Base-by-base conservation (phyloP, 345 rosid genomes). In the Limnanthes douglasii region DNA sequence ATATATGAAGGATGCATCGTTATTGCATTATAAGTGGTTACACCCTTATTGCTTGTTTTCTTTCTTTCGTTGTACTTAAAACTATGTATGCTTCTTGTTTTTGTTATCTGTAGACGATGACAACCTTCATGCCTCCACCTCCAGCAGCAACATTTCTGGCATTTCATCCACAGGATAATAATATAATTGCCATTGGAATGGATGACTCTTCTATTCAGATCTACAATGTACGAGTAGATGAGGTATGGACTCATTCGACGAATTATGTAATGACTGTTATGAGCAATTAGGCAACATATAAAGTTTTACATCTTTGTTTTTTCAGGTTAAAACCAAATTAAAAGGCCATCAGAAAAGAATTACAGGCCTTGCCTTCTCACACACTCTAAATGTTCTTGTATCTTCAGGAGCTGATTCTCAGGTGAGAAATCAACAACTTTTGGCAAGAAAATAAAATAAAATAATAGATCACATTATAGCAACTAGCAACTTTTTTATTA, bases 401-500 rank as follows among this genome's bases (percentile, higher is more conserved):
- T 85, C 93, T 46, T 79, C 96, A 3, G 96, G 96, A 36, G 96
- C 93, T 21, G 93, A 79, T 41, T 52, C 78, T 35, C 93, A 79
- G 81, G 93, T 75, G 34, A 46, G n/a, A n/a, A n/a, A n/a, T n/a
- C n/a, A n/a, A n/a, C n/a, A n/a, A n/a, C n/a, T n/a, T n/a, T n/a
- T n/a, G n/a, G n/a, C n/a, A n/a, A n/a, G n/a, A n/a, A n/a, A n/a
- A n/a, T n/a, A n/a, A n/a, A n/a, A n/a, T n/a, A n/a, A n/a, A 18
- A 20, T 0, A 10, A 24, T 24, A 6, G 6, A 24, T 24, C 28
- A 24, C 7, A 24, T 24, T 24, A 24, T 6, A 24, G 28, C 7
- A 10, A 24, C 6, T 5, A 10, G 28, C 28, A 24, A 6, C 10
- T 5, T 5, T 24, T 5, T 24, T 24, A 10, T 24, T 10, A 24